Conservation (phyloP, 805 yeast genomes). For the Candida qinlingensis region DNA sequence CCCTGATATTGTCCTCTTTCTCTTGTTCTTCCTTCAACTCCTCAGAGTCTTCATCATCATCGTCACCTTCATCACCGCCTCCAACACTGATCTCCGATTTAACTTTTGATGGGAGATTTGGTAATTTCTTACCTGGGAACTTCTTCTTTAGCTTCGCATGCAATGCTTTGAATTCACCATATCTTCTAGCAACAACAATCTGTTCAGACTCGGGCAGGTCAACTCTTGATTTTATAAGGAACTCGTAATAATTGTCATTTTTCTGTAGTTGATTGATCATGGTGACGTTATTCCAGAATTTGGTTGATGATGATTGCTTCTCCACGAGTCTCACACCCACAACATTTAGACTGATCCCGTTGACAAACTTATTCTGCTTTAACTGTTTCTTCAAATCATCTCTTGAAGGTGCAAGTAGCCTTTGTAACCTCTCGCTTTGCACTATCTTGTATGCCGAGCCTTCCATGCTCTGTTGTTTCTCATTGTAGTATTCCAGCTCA, state of each 20-base stretch:
- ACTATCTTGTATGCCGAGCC: conserved; percentile 19
- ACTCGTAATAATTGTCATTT: conserved; percentile 22
- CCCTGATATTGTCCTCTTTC: conserved; percentile 19
- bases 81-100: conserved; percentile 31
- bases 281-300: conserved; percentile 24
- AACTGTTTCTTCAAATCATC: conserved; percentile 30
- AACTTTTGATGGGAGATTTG: conserved; percentile 53
- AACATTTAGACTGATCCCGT: conserved; percentile 62
- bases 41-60: conserved; percentile 17
- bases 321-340: conserved; percentile 50
- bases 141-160: conserved; percentile 44
- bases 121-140: conserved; percentile 68
- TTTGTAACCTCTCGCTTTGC: conserved; percentile 29
- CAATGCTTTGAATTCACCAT: conserved; percentile 60
- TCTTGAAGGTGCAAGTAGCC: conserved; percentile 35
- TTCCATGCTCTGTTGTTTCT: conserved; percentile 24
- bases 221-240: conserved; percentile 16
- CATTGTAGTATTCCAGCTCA: conserved; percentile 44
- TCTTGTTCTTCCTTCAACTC: conserved; percentile 10
- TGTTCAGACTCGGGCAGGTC: conserved; percentile 19
- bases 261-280: conserved; percentile 15
- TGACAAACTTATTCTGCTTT: conserved; percentile 31
- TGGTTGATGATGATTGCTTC: conserved; percentile 22
- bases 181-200: conserved; percentile 47
- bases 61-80: conserved; percentile 12